A percentile compares a stretch with the other conserved stretches of the same genome.
Evolutionary conservation across 2,329 filamentous ascomycete genomes (phyloP).

Genomic region (Torrubiella hemipterigena): DNA sequence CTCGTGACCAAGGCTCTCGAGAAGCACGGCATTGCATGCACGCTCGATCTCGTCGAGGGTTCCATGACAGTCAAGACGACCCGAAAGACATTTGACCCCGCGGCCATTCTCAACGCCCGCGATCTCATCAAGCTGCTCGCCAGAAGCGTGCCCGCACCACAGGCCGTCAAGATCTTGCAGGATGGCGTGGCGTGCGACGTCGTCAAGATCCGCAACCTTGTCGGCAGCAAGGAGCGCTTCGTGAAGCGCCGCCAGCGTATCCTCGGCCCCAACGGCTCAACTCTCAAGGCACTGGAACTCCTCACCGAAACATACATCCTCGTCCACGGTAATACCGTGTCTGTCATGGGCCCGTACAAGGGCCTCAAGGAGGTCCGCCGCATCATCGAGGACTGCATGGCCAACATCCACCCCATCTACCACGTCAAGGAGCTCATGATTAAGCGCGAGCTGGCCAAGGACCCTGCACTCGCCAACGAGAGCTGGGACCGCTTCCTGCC

Average conservation of each 20-base stretch:
- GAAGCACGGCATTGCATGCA: conserved; percentile 79
- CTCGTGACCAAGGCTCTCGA: conserved; percentile 78
- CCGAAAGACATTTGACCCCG: conserved; percentile 80
- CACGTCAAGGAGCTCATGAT: conserved; percentile 70
- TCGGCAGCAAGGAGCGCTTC: conserved; percentile 89
- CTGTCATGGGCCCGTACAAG: conserved; percentile 84
- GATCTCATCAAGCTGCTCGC: conserved; percentile 90
- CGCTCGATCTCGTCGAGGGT: conserved; percentile 87
- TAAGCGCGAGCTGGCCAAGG: conserved; percentile 81
- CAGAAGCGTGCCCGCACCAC: conserved; percentile 80
- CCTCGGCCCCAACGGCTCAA: conserved; percentile 80
- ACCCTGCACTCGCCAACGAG: conserved; percentile 74
- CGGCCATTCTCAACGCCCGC: conserved; percentile 82
- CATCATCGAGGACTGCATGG: conserved; percentile 91
- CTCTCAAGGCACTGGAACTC: conserved; percentile 85
- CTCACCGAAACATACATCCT: conserved; percentile 87
- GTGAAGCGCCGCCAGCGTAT: conserved; percentile 91
- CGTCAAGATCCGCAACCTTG: conserved; percentile 85
- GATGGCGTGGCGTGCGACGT: conserved; percentile 89
- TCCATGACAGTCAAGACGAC: conserved; percentile 97
- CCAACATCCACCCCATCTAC: conserved; percentile 94
- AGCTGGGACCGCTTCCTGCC: conserved; percentile 95
- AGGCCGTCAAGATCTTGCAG: conserved; percentile 88
- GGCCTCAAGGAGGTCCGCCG: conserved; percentile 85
- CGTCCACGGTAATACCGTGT: conserved; percentile 93